Evolutionary conservation across 257 asterid genomes (phyloP), one percentile per base, ranked within the genome.

Genomic region (Paulownia fortunei): DNA sequence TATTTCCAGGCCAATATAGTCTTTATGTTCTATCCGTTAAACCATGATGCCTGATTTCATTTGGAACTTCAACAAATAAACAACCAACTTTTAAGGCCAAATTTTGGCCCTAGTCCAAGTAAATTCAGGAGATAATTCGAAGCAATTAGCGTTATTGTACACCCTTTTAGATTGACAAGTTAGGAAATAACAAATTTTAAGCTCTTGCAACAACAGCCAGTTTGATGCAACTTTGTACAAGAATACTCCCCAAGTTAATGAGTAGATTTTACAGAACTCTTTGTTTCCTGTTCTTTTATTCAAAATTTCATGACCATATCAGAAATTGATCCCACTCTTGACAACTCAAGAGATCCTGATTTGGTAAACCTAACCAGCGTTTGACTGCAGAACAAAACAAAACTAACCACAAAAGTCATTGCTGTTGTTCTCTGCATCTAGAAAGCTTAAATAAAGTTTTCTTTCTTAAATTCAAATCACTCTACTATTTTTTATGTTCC

Each of bases 281-380:
- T 42, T 76, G 27, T 15, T 44, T 52, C 46, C 36, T 56, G 44
- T 49, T 68, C 63, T 21, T 36, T 18, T 24, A 18, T 63, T 79
- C 23, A 54, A 26, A 73, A 65, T 51, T 51, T 32, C n/a, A 59
- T 24, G n/a, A 60, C 55, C 54, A 39, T 12, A 59, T 37, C 34
- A 69, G 62, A 75, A 59, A 80, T 44, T 5, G 55, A 18, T 36
- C 76, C 68, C 18, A 34, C 26, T 65, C 66, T 41, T 71, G 23
- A 32, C 32, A 37, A 65, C 62, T 30, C 32, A 41, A 69, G 42
- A 47, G 52, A 27, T 67, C 61, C 70, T 79, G 66, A 47, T 23
- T 44, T 16, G 16, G 47, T 62, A 37, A 34, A 47, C n/a, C 49
- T 54, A 64, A 67, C 61, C 2, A 13, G 67, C 39, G 55, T 12